A percentile compares a stretch with the other conserved stretches of the same genome.
Conservation (phyloP, 495 filamentous ascomycete species). For the Lepraria neglecta region DNA sequence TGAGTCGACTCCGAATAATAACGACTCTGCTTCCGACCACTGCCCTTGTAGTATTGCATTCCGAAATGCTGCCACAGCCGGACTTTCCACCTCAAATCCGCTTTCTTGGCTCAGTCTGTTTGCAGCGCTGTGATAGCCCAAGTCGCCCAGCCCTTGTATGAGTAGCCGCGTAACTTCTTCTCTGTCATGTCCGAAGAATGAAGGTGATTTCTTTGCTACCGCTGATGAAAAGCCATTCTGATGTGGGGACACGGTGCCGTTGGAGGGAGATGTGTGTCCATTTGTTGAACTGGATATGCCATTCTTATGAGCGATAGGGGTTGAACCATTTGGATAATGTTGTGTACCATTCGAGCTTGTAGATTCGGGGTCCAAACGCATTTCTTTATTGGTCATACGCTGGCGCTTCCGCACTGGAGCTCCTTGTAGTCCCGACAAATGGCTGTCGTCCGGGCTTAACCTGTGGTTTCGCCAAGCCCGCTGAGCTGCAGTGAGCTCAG, state of each 20-base stretch:
- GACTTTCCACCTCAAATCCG: constrained; percentile 80
- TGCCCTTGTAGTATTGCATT: constrained; percentile 72
- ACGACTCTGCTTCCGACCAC: constrained; percentile 77
- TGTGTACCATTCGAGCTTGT: constrained; percentile 44
- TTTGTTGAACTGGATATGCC: constrained; percentile 41
- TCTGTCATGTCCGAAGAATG: constrained; percentile 76
- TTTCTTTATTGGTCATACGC: constrained; percentile 49
- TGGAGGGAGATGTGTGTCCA: constrained; percentile 40
- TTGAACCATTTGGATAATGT: constrained; percentile 44
- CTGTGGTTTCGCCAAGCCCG: no score
- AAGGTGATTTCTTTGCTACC: constrained; percentile 33
- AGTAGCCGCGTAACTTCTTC: constrained; percentile 91
- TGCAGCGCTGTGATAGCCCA: constrained; percentile 78
- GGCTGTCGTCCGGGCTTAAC: no score
- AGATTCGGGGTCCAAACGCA: constrained; percentile 52
- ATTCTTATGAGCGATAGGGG: constrained; percentile 39
- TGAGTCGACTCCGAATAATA: constrained; percentile 58
- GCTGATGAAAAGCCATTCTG: constrained; percentile 42
- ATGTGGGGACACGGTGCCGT: constrained; percentile 36
- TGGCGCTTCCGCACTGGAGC: constrained; percentile 53
- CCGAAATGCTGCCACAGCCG: constrained; percentile 76
- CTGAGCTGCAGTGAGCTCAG: constrained; percentile 8
- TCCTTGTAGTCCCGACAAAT: neutral
- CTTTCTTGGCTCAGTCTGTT: constrained; percentile 69
- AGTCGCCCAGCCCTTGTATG: constrained; percentile 81